Evolutionary conservation across 371 early-diverging fungal genomes (phyloP).

Genomic region (Mucor ambiguus): DNA sequence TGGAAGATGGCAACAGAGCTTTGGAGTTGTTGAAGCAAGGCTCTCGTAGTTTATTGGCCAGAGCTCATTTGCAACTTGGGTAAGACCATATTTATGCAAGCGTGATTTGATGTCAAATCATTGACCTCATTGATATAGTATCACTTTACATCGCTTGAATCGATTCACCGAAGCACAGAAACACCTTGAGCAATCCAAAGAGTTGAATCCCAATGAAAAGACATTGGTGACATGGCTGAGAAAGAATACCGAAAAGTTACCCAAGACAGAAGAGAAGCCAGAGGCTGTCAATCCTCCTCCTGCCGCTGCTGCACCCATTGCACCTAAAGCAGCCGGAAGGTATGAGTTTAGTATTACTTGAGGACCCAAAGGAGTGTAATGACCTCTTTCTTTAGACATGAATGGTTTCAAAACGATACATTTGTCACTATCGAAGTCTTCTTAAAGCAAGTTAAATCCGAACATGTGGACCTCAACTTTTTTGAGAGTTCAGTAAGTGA

Average conservation of each 20-base stretch:
- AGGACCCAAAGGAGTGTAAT: background rate
- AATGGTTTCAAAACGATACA: slow-evolving; percentile 96
- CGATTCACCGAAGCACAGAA: slow-evolving; percentile 55
- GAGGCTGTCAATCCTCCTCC: slow-evolving; percentile 1
- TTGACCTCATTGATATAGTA: slow-evolving; percentile 28
- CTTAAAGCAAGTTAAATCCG: slow-evolving; percentile 81
- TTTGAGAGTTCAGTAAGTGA: slow-evolving; percentile 53
- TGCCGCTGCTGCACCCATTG: slow-evolving; percentile 5
- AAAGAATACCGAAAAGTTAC: slow-evolving; percentile 51
- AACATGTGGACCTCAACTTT: slow-evolving; percentile 70
- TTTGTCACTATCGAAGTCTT: slow-evolving; percentile 88
- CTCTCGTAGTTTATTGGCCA: slow-evolving; percentile 61
- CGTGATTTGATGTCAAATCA: background rate
- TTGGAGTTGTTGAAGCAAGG: slow-evolving; percentile 54
- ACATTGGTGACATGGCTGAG: slow-evolving; percentile 61
- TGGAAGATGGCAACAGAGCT: slow-evolving; percentile 67
- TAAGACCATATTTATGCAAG: slow-evolving; percentile 22
- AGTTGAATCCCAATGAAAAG: slow-evolving; percentile 56
- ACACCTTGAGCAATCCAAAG: slow-evolving; percentile 53
- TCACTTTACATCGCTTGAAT: slow-evolving; percentile 56
- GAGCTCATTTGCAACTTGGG: slow-evolving; percentile 69
- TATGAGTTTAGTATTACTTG: background rate
- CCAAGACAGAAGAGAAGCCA: slow-evolving; percentile 4
- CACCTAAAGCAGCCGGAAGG: slow-evolving; percentile 8
- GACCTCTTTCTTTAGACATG: slow-evolving; percentile 64